phyloP scores from a whole-genome alignment of 768 basidiomycete species.

The Cystobasidiopsis lactophilus region DNA sequence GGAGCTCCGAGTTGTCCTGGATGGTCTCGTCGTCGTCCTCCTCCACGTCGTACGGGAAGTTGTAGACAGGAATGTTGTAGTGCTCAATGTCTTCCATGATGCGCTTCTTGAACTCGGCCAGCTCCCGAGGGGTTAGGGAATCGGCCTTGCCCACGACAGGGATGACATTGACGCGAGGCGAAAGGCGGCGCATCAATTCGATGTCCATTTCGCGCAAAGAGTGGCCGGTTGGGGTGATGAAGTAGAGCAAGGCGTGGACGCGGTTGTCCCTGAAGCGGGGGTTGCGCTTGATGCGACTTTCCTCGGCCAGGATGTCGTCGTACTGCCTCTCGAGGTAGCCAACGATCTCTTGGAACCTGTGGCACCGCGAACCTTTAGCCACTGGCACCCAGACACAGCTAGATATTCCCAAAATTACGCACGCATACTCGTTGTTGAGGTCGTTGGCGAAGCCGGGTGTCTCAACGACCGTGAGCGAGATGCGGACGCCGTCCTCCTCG shows the following conservation, averaged over 20 bases:
- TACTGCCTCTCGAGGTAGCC: constrained; percentile 95
- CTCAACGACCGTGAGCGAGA: constrained; percentile 92
- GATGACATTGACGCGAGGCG: constrained; percentile 95
- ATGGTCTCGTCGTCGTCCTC: constrained; percentile 99
- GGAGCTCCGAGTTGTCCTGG: constrained; percentile 83
- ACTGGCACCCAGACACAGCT: neutral
- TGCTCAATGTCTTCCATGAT: constrained; percentile 99
- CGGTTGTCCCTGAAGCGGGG: constrained; percentile 97
- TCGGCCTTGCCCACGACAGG: constrained; percentile 93
- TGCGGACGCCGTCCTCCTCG: constrained; percentile 94
- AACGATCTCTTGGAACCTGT: constrained; percentile 87
- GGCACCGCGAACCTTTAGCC: neutral
- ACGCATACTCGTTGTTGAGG: constrained; percentile 98
- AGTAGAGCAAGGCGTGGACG: constrained; percentile 87
- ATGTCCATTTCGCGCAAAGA: constrained; percentile 99
- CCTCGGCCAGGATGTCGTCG: constrained; percentile 93
- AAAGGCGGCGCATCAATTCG: constrained; percentile 91
- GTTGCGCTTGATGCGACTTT: constrained; percentile 97
- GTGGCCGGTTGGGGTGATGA: constrained; percentile 96
- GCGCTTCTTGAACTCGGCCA: constrained; percentile 90
- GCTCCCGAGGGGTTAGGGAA: constrained; percentile 74
- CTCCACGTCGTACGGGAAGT: constrained; percentile 97
- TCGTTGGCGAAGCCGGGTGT: constrained; percentile 98
- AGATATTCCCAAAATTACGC: constrained; percentile 26
- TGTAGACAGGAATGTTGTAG: constrained; percentile 95